Percentiles rank a stretch among this genome's conserved stretches.
phyloP scores from a whole-genome alignment of 768 basidiomycete species.

The Scleroderma citrinum region DNA sequence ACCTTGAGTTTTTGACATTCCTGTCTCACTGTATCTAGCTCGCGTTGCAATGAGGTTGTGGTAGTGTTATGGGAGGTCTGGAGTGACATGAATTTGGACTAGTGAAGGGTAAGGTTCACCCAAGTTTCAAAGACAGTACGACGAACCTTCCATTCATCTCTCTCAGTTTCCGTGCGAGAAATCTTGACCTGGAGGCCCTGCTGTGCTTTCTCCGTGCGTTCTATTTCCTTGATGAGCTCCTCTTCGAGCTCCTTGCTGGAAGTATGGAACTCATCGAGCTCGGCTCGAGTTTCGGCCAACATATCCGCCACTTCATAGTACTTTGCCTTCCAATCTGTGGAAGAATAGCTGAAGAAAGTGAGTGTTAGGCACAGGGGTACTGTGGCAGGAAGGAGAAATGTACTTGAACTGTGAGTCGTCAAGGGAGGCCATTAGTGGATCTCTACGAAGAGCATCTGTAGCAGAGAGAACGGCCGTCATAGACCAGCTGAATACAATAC shows the following conservation, averaged over 20 bases:
- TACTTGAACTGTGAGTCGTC: slow-evolving; percentile 67
- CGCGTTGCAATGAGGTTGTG: slow-evolving; percentile 84
- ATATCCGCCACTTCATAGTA: slow-evolving; percentile 81
- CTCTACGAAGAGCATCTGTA: slow-evolving; percentile 53
- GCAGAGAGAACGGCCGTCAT: slow-evolving; percentile 66
- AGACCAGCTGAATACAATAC: slow-evolving; percentile 16
- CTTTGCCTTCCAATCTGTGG: slow-evolving; percentile 71
- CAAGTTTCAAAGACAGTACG: neutral
- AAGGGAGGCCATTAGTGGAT: slow-evolving; percentile 49
- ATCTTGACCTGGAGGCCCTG: slow-evolving; percentile 73
- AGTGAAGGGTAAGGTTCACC: slow-evolving; percentile 7
- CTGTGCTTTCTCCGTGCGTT: slow-evolving; percentile 80
- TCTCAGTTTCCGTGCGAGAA: slow-evolving; percentile 62
- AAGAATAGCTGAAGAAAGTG: slow-evolving; percentile 41
- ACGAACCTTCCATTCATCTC: slow-evolving; percentile 91
- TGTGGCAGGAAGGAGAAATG: slow-evolving; percentile 9
- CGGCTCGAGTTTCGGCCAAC: slow-evolving; percentile 75
- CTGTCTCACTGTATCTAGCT: slow-evolving; percentile 77
- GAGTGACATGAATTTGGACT: slow-evolving; percentile 82
- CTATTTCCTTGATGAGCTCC: slow-evolving; percentile 87
- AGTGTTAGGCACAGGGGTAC: slow-evolving; percentile 12
- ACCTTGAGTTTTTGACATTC: slow-evolving; percentile 66
- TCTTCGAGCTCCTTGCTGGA: slow-evolving; percentile 90
- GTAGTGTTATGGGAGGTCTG: slow-evolving; percentile 90
- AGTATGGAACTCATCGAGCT: slow-evolving; percentile 83